Conservation (phyloP, 768 basidiomycete species). For the Lactifluus piperatus region DNA sequence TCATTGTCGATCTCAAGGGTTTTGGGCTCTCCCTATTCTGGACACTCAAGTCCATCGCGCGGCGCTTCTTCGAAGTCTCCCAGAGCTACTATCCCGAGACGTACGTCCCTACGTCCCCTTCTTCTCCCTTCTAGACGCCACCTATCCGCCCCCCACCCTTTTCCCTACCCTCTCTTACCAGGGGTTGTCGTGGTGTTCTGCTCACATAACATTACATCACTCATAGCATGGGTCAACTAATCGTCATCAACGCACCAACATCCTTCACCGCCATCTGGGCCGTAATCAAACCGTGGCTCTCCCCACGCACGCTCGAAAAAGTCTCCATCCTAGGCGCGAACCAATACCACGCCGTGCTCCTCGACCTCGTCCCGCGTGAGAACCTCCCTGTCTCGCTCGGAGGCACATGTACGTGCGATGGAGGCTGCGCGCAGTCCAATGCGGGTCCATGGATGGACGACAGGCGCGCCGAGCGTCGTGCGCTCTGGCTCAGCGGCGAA, state of each 20-base stretch:
- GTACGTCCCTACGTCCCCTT: no score
- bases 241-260: slow-evolving; percentile 62
- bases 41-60: slow-evolving; percentile 61
- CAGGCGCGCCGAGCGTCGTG: slow-evolving; percentile 22
- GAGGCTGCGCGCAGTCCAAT: slow-evolving; percentile 53
- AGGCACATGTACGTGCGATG: slow-evolving; percentile 56
- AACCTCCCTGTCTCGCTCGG: slow-evolving; percentile 53
- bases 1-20: slow-evolving; percentile 62
- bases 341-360: slow-evolving; percentile 42
- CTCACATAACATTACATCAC: neutral
- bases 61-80: slow-evolving; percentile 59
- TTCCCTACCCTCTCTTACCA: neutral
- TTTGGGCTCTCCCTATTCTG: slow-evolving; percentile 66
- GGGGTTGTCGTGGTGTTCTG: no score
- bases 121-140: no score
- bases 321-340: slow-evolving; percentile 56
- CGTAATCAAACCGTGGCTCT: slow-evolving; percentile 60
- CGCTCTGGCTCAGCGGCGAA: slow-evolving; percentile 27
- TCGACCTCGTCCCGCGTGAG: slow-evolving; percentile 53
- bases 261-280: slow-evolving; percentile 70
- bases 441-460: slow-evolving; percentile 69
- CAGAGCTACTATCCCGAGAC: slow-evolving; percentile 76
- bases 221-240: slow-evolving; percentile 60
- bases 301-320: slow-evolving; percentile 63
- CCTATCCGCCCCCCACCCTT: neutral